Percentiles rank a stretch among this genome's conserved stretches.
Evolutionary conservation across 2,329 filamentous ascomycete species (phyloP).

Genomic region (Xylariaceae sp.): DNA sequence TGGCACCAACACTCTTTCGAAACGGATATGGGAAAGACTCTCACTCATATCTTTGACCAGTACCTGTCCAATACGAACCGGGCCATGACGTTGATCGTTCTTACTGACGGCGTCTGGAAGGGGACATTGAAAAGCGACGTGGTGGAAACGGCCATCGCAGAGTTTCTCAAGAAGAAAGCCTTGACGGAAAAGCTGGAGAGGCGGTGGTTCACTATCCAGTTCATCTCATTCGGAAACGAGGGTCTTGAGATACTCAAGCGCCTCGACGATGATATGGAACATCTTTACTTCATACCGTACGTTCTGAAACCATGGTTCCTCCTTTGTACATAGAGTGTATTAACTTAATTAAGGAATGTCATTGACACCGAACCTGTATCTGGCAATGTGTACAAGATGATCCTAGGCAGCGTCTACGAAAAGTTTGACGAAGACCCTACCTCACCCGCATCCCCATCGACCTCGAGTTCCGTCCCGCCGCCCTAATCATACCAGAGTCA

Average conservation of each 20-base stretch:
- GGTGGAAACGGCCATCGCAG: conserved; percentile 5
- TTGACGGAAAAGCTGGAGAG: conserved; percentile 5
- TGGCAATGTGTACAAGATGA: conserved; percentile 14
- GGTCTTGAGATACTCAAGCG: conserved; percentile 5
- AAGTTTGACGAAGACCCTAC: conserved; percentile 1
- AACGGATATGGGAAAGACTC: conserved; percentile 7
- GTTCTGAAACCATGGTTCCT: neutral
- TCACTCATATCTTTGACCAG: conserved; percentile 11
- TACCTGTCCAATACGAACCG: neutral
- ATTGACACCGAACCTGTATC: conserved; percentile 13
- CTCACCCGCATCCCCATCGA: conserved; percentile 1
- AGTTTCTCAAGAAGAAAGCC: conserved; percentile 6
- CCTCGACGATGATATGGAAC: conserved; percentile 7
- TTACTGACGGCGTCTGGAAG: conserved; percentile 6
- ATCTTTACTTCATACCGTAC: conserved; percentile 11
- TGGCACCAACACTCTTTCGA: neutral
- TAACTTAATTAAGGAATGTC: conserved; percentile 7
- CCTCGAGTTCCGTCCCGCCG: too few relatives aligned
- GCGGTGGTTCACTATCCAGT: conserved; percentile 18
- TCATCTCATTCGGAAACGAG: conserved; percentile 2
- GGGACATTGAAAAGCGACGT: neutral
- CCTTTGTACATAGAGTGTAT: neutral
- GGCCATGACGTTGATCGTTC: conserved; percentile 8
- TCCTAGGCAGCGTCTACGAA: conserved; percentile 11
- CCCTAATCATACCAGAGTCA: too few relatives aligned